Conservation (phyloP, 2,329 filamentous ascomycete genomes). For the Xenoacremonium recifei region DNA sequence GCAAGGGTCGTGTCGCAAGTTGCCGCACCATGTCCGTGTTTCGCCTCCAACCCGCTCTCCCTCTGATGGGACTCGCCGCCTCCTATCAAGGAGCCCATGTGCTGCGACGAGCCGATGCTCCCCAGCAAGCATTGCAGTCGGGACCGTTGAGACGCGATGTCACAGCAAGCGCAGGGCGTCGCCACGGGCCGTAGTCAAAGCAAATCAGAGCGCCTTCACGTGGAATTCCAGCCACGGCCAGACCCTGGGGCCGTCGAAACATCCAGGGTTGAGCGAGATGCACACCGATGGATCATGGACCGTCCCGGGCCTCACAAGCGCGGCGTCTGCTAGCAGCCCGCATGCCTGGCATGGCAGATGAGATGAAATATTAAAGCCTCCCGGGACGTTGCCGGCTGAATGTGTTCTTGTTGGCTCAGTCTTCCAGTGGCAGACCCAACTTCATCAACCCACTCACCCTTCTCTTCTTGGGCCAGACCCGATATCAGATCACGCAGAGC, state of each 20-base stretch:
- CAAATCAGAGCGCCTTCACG: too few relatives aligned
- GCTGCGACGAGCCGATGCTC: constrained; percentile 4
- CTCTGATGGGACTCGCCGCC: neutral
- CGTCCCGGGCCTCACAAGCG: neutral
- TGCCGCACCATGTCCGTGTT: constrained; percentile 6
- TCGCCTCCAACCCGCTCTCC: constrained; percentile 4
- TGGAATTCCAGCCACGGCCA: too few relatives aligned
- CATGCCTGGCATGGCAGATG: too few relatives aligned
- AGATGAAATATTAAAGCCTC: neutral
- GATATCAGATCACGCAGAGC: neutral
- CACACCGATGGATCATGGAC: too few relatives aligned
- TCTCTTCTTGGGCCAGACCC: neutral
- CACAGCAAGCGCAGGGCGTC: neutral
- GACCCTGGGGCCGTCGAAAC: too few relatives aligned
- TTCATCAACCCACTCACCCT: neutral
- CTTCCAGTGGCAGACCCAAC: constrained; percentile 1
- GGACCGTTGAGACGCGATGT: neutral
- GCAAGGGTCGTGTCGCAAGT: constrained; percentile 11
- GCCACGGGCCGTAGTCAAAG: too few relatives aligned
- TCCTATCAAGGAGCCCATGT: constrained; percentile 7
- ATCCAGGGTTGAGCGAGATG: too few relatives aligned
- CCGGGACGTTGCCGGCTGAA: neutral
- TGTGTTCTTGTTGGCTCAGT: neutral
- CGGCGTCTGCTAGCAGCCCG: neutral
- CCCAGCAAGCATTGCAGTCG: neutral